Conservation (phyloP, 306 rosid genomes). For the Rosa rugosa region DNA sequence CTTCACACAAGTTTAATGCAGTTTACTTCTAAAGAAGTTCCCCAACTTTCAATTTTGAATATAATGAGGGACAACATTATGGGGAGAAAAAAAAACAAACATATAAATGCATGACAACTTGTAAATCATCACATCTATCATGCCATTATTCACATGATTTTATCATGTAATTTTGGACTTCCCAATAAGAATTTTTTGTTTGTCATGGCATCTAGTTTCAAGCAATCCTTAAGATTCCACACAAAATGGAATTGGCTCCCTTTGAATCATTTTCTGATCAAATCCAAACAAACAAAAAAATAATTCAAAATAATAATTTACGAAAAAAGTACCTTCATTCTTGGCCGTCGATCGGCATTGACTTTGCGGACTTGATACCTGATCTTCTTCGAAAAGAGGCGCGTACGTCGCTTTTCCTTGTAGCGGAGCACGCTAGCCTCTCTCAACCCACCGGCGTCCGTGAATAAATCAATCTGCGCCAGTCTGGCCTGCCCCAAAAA, state of each 20-base stretch:
- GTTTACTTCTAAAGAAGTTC: not conserved
- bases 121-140: not conserved
- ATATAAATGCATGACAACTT: not conserved
- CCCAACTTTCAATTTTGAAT: not conserved
- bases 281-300: not conserved
- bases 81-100: not conserved
- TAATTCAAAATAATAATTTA: not conserved
- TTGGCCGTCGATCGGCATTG: slow-evolving; percentile 91
- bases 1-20: too few species aligned
- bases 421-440: slow-evolving; percentile 80
- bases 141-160: not conserved
- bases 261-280: not conserved
- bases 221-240: not conserved
- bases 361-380: slow-evolving; percentile 84
- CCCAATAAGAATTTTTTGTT: not conserved
- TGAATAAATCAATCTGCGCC: slow-evolving; percentile 63
- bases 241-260: not conserved
- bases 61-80: not conserved
- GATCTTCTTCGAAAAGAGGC: slow-evolving; percentile 77
- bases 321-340: slow-evolving; percentile 65
- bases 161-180: not conserved
- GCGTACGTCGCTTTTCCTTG: slow-evolving; percentile 77
- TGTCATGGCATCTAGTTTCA: not conserved
- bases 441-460: slow-evolving; percentile 60
- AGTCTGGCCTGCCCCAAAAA: slow-evolving; percentile 57